Evolutionary conservation across 1,284 basidiomycete genomes (phyloP).

Genomic region (Moniliophthora roreri): DNA sequence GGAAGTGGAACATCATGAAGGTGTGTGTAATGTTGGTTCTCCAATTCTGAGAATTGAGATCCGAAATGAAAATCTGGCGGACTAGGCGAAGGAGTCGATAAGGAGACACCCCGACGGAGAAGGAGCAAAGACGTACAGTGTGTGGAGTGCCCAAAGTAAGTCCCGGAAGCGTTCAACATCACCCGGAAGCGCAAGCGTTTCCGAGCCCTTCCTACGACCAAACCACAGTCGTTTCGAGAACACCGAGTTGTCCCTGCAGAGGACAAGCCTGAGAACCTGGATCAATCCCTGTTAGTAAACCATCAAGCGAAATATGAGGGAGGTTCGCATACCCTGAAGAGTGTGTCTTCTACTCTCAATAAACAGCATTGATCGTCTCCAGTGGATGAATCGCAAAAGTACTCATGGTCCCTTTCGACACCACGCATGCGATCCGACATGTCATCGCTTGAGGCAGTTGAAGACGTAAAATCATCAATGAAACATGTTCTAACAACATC

Average conservation of each 20-base stretch:
- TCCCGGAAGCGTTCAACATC: conserved; percentile 41
- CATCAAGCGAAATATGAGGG: neutral
- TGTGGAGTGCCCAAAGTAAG: conserved; percentile 43
- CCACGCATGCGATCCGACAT: neutral
- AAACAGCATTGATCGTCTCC: conserved; percentile 29
- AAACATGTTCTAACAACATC: neutral
- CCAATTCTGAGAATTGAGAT: conserved; percentile 6
- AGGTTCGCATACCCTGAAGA: conserved; percentile 40
- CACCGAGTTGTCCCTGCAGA: conserved; percentile 38
- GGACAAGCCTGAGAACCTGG: conserved; percentile 37
- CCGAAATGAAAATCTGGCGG: conserved; percentile 20
- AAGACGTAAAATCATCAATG: neutral
- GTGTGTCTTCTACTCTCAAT: conserved; percentile 38
- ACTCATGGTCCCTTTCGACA: conserved; percentile 6
- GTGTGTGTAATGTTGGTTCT: conserved; percentile 7
- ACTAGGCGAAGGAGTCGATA: conserved; percentile 5
- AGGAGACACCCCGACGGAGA: neutral
- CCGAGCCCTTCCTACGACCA: conserved; percentile 22
- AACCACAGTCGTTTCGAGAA: conserved; percentile 41
- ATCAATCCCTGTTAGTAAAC: conserved; percentile 1
- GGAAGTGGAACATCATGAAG: conserved; percentile 9
- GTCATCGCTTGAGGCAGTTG: neutral
- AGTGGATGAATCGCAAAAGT: conserved; percentile 5
- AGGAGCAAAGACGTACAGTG: conserved; percentile 34
- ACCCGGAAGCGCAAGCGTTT: conserved; percentile 30